phyloP scores from a whole-genome alignment of 208 protist species.

The Zelonia costaricensis region DNA sequence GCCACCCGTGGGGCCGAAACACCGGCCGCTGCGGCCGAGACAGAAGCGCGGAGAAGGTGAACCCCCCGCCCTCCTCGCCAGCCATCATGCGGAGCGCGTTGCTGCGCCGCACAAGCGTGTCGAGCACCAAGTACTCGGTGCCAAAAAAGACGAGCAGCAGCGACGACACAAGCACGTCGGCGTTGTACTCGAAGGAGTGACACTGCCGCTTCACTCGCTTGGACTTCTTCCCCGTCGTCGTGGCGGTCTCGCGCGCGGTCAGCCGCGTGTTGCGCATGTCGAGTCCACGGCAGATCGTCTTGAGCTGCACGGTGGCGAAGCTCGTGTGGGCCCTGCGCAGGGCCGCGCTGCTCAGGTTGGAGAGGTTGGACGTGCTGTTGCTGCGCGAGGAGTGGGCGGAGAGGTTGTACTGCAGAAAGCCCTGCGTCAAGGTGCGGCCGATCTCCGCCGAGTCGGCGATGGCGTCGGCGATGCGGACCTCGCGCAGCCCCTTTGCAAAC shows the following conservation, averaged over 20 bases:
- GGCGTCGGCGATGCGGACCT: not conserved
- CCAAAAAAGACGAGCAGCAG: conserved; percentile 30
- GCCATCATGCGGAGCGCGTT: not conserved
- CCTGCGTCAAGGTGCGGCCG: conserved; percentile 2
- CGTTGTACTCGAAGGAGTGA: not conserved
- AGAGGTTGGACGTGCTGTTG: conserved; percentile 1
- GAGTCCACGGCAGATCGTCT: conserved; percentile 9
- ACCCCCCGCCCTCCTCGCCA: not conserved
- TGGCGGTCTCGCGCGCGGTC: conserved; percentile 9
- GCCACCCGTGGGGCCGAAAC: conserved; percentile 5
- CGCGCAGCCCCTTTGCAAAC: conserved; percentile 6
- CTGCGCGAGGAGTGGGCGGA: conserved; percentile 7
- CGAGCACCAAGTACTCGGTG: conserved; percentile 15
- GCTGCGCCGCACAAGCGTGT: conserved; percentile 1
- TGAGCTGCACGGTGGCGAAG: conserved; percentile 24
- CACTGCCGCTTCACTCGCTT: not conserved
- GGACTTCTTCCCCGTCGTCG: not conserved
- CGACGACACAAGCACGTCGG: conserved; percentile 28
- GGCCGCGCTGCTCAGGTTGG: not conserved
- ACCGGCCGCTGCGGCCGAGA: not conserved
- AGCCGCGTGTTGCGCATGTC: conserved; percentile 15
- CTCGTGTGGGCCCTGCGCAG: not conserved
- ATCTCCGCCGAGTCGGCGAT: not conserved
- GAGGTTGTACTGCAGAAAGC: conserved; percentile 20
- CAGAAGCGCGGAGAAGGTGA: not conserved